Conservation (phyloP, 768 basidiomycete species). For the Harrya chromipes region DNA sequence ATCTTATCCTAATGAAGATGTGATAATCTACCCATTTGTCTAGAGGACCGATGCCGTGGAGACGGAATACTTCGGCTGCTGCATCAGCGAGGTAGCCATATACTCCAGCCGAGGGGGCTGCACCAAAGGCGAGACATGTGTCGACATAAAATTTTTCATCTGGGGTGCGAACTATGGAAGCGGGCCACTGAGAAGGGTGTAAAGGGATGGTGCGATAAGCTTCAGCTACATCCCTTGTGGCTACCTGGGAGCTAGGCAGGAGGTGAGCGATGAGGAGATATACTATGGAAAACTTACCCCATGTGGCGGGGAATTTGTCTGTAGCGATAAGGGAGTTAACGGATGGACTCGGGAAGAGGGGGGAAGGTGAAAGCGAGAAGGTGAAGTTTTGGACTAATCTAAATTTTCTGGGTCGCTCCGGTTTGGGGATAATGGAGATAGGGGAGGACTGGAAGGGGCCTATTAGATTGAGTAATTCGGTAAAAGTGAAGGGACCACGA, state of each 20-base stretch:
- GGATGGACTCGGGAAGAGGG: conserved; percentile 9
- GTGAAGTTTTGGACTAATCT: neutral
- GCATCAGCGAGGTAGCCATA: conserved; percentile 10
- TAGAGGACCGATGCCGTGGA: neutral
- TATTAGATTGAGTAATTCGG: neutral
- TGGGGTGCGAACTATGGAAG: neutral
- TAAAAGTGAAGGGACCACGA: no score
- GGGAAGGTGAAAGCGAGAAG: conserved; percentile 28
- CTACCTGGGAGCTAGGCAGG: conserved; percentile 24
- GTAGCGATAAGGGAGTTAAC: conserved; percentile 36
- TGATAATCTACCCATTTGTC: no score
- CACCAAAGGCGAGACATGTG: neutral
- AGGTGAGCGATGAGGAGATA: conserved; percentile 24
- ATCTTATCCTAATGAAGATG: no score
- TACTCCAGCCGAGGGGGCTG: neutral
- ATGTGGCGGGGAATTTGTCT: conserved; percentile 37
- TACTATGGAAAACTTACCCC: conserved; percentile 40
- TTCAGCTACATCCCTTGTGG: conserved; percentile 8
- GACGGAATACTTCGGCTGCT: neutral
- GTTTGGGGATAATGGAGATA: neutral
- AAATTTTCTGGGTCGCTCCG: neutral
- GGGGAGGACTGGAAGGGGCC: neutral
- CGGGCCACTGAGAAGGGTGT: neutral
- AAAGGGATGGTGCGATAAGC: no score
- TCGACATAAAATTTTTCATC: conserved; percentile 18